Evolutionary conservation across 2,329 filamentous ascomycete genomes (phyloP).

Genomic region (Helotiales sp.): DNA sequence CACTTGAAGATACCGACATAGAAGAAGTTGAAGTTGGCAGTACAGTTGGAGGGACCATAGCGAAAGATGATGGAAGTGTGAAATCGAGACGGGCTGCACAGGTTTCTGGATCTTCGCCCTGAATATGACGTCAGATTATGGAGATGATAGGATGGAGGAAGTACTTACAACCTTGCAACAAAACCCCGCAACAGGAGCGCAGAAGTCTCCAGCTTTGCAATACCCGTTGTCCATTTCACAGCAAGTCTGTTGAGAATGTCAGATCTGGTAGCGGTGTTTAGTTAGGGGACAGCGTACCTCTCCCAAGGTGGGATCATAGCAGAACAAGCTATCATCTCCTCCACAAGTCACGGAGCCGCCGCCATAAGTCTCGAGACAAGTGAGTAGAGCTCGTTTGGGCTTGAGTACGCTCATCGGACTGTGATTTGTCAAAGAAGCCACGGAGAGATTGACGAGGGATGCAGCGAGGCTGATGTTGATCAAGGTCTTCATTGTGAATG

Average conservation of each 20-base stretch:
- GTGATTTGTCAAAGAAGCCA: constrained; percentile 12
- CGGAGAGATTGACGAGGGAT: constrained; percentile 4
- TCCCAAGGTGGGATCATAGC: constrained; percentile 33
- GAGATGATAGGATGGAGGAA: not conserved
- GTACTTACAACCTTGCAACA: constrained; percentile 31
- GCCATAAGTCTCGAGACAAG: constrained; percentile 30
- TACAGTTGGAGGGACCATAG: not conserved
- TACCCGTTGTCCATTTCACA: constrained; percentile 31
- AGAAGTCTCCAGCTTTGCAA: constrained; percentile 28
- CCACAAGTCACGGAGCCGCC: constrained; percentile 27
- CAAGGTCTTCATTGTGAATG: constrained; percentile 16
- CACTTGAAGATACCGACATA: not conserved
- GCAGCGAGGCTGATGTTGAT: not conserved
- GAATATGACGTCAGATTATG: not conserved
- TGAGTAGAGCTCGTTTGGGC: constrained; percentile 22
- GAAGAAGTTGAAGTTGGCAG: not conserved
- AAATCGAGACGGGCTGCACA: constrained; percentile 1
- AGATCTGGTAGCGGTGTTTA: not conserved
- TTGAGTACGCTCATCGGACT: not conserved
- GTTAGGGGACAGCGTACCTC: constrained; percentile 21
- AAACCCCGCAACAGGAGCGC: constrained; percentile 29
- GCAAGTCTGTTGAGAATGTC: constrained; percentile 20
- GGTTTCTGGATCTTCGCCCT: constrained; percentile 13
- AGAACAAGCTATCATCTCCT: constrained; percentile 20
- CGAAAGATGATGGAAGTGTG: not conserved